Base-by-base conservation (phyloP, 306 rosid genomes). In the Ormosia semicastrata region DNA sequence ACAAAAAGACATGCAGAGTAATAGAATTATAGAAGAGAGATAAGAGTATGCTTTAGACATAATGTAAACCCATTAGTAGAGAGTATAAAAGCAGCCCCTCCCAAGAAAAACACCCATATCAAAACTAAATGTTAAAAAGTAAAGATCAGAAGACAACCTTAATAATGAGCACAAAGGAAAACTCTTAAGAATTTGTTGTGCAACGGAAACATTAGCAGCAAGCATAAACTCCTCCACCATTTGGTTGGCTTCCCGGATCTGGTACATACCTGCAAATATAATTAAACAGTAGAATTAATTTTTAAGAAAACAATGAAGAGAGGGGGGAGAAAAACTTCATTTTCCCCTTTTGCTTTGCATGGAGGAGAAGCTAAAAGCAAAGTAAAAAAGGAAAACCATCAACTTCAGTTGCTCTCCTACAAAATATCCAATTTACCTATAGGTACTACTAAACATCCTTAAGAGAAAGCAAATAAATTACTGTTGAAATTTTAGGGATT, bases 221-320 rank as follows among this genome's bases (percentile, higher is more conserved):
- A 95, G 99, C 99, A 95, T 95, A 86, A 95, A 95, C 92, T 95
- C 99, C 92, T 95, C 99, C 68, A 95, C 98, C 99, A 95, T 93
- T 89, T 95, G 98, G 81, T 95, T 95, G 80, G 99, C 97, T 89
- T 95, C 99, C 76, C 97, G 89, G 78, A 95, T 95, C 87, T 95
- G 98, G 86, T 95, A 95, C 94, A 95, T 95, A 63, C 99, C 98
- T 95, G 88, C 62, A 77, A 77, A 67, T 80, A 73, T 82, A 77
- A 32, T 65, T 43, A 80, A 69, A n/a, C 43, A 65, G 52, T 24
- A 71, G 12, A 77, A 73, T 56, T 39, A 59, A 66, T 66, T 66
- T 63, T 24, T n/a, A 32, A 58, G 33, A 10, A 75, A 6, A 18
- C 37, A 14, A 7, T 12, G 15, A 13, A 47, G 15, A 3, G 53